phyloP scores from a whole-genome alignment of 768 basidiomycete species.

The Wakefieldia striispora region DNA sequence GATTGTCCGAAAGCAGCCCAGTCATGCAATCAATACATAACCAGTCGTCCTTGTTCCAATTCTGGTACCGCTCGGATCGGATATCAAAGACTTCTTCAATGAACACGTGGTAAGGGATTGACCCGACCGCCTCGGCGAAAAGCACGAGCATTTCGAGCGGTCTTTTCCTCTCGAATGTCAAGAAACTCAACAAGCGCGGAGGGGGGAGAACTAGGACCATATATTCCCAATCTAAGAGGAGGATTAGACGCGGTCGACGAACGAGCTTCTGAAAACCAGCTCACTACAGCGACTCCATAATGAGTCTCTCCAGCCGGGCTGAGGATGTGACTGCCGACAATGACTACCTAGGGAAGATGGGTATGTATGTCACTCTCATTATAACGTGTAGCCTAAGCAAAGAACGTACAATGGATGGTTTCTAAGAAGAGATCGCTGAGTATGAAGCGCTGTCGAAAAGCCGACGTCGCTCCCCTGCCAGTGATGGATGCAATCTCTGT shows the following conservation, averaged over 20 bases:
- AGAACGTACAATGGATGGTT: constrained; percentile 24
- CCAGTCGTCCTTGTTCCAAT: constrained; percentile 32
- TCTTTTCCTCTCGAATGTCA: constrained; percentile 4
- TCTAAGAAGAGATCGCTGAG: constrained; percentile 15
- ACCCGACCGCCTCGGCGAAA: constrained; percentile 3
- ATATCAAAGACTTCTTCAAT: constrained; percentile 19
- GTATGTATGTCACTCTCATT: not conserved
- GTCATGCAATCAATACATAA: constrained; percentile 32
- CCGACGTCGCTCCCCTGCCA: not conserved
- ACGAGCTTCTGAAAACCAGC: constrained; percentile 1
- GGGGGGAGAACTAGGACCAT: constrained; percentile 6
- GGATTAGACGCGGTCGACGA: not conserved
- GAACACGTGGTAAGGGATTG: constrained; percentile 10
- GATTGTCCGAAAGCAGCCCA: constrained; percentile 14
- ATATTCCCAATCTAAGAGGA: constrained; percentile 18
- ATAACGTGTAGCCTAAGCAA: not conserved
- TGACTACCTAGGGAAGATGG: not conserved
- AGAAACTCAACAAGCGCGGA: not conserved
- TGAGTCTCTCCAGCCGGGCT: constrained; percentile 3
- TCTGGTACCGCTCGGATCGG: constrained; percentile 14
- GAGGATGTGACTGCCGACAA: constrained; percentile 10
- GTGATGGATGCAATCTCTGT: constrained; percentile 1
- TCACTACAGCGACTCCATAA: constrained; percentile 30
- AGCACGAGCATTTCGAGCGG: constrained; percentile 4
- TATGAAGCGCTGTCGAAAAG: constrained; percentile 13